Conservation (phyloP, 768 basidiomycete species). For the Macrolepiota dolichaula region DNA sequence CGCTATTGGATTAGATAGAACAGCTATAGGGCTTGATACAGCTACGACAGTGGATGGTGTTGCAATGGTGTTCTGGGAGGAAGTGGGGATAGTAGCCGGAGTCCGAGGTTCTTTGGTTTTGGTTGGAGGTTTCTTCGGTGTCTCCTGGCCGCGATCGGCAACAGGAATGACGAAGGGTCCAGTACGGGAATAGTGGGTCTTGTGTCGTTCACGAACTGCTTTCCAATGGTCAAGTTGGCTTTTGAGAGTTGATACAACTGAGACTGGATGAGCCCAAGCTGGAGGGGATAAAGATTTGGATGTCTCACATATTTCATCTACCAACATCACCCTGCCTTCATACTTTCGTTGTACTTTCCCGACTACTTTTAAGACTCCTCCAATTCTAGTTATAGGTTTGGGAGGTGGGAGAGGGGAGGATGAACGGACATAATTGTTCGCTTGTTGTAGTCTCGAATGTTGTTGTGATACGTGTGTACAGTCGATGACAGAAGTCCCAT, state of each 20-base stretch:
- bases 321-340: conserved; percentile 42
- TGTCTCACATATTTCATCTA: conserved; percentile 49
- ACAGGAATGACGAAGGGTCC: conserved; percentile 50
- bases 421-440: conserved; percentile 13
- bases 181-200: conserved; percentile 42
- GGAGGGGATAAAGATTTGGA: neutral
- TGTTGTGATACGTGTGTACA: conserved; percentile 44
- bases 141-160: conserved; percentile 7
- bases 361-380: conserved; percentile 40
- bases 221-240: conserved; percentile 57
- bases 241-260: conserved; percentile 43
- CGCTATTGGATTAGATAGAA: conserved; percentile 26
- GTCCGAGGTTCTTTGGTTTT: conserved; percentile 4
- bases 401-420: conserved; percentile 18
- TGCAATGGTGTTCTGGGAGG: conserved; percentile 14
- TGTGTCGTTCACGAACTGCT: conserved; percentile 49
- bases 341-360: conserved; percentile 42
- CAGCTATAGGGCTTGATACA: conserved; percentile 19
- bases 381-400: conserved; percentile 39
- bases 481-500: conserved; percentile 72
- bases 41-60: conserved; percentile 19
- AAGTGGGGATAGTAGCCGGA: conserved; percentile 4
- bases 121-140: neutral
- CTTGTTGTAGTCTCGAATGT: conserved; percentile 15
- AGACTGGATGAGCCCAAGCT: conserved; percentile 1